Evolutionary conservation across 495 filamentous ascomycete species (phyloP).

Genomic region (Penicillium paxilli): DNA sequence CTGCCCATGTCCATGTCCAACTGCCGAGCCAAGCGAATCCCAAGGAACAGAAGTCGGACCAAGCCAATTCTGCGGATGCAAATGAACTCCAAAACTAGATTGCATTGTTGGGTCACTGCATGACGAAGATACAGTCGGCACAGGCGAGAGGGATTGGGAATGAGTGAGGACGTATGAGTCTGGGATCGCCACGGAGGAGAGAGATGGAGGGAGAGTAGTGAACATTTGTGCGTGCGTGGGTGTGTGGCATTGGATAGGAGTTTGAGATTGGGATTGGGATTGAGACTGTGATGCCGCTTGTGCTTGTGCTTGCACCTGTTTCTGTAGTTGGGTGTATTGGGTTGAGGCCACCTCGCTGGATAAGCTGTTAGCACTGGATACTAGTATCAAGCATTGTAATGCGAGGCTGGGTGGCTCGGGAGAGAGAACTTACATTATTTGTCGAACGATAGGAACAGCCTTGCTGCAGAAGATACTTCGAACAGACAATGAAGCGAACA

Average conservation of each 20-base stretch:
- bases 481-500: conserved; percentile 40
- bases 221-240: conserved; percentile 10
- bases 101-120: conserved; percentile 23
- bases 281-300: conserved; percentile 1
- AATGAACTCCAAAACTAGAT: conserved; percentile 24
- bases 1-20: conserved; percentile 1
- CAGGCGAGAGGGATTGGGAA: conserved; percentile 22
- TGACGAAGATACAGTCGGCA: conserved; percentile 24
- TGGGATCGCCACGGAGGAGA: conserved; percentile 14
- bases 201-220: conserved; percentile 1
- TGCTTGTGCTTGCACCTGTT: conserved; percentile 13
- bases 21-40: conserved; percentile 23
- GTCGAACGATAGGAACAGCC: conserved; percentile 38
- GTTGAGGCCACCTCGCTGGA: conserved; percentile 28
- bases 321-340: conserved; percentile 15
- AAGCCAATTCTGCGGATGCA: conserved; percentile 42
- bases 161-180: conserved; percentile 22
- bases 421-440: conserved; percentile 36
- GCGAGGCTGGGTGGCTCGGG: too few relatives aligned
- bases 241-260: not conserved
- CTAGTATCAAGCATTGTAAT: too few relatives aligned
- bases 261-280: not conserved
- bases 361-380: not conserved
- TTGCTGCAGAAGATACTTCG: conserved; percentile 45
- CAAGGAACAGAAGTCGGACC: conserved; percentile 35